Evolutionary conservation across 179 eudicot species (phyloP).

Genomic region (Spinacia oleracea): DNA sequence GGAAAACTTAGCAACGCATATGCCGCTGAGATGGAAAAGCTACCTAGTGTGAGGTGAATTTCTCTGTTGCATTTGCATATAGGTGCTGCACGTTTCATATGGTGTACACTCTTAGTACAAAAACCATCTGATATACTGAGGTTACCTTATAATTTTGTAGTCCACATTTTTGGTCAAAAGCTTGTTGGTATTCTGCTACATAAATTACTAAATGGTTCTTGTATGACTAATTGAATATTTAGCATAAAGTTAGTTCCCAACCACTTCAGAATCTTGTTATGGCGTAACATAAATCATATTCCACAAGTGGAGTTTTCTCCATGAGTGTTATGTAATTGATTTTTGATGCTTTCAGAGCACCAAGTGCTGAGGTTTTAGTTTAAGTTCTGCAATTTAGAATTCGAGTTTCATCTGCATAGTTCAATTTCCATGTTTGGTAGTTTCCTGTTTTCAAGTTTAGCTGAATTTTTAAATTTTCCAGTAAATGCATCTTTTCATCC

Average conservation of each 20-base stretch:
- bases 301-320: not conserved
- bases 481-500: not conserved
- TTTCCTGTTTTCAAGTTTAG: not conserved
- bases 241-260: not conserved
- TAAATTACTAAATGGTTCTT: not conserved
- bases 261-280: not conserved
- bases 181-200: not conserved
- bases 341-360: not conserved
- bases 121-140: not conserved
- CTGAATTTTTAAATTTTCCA: not conserved
- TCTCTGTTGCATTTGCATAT: conserved; percentile 29
- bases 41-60: conserved; percentile 82
- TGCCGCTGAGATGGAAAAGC: conserved; percentile 85
- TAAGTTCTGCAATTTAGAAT: not conserved
- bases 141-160: not conserved
- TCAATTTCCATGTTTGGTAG: not conserved
- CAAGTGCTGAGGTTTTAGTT: not conserved
- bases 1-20: conserved; percentile 67
- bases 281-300: not conserved
- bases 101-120: not conserved
- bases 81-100: conserved; percentile 4
- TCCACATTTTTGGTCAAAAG: no score
- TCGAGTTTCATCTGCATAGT: not conserved
- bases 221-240: not conserved
- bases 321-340: not conserved